Base-by-base conservation (phyloP, 768 basidiomycete genomes). In the Megacollybia marginata region DNA sequence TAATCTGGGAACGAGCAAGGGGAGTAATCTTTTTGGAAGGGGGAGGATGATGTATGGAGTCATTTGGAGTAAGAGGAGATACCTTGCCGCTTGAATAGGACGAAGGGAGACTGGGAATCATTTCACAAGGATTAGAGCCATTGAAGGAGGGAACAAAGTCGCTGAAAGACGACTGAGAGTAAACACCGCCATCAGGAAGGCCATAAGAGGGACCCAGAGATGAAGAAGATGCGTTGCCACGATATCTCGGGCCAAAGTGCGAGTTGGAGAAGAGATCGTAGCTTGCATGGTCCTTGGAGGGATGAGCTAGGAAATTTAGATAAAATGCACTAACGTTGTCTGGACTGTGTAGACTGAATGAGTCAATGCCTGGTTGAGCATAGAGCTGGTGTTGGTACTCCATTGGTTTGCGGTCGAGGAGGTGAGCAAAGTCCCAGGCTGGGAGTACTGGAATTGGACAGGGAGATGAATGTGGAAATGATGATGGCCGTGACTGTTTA, bases 31-130 rank as follows among this genome's bases (percentile, higher is more conserved):
- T 88, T 85, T 50, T 66, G 62, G 16, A 69, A 58, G 8, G 69
- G 63, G 18, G 80, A 7, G 76, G 64, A 53, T 76, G 77, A 56
- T 81, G 82, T 8, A 88, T 69, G 45, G 71, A 71, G 50, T 70
- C 66, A 52, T 80, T 76, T 38, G 79, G 69, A 63, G 88, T 86
- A 57, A 65, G 70, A 0, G 88, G 85, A 16, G 88, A 88, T 46
- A 82, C 83, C 65, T 87, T 88, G 54, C 85, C 85, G 52, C 79
- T 82, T 69, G 73, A 75, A 66, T 82, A 79, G 15, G 81, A 83
- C 3, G 82, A 82, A 19, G 81, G 70, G 18, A 83, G 68, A 54
- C 76, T 78, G 62, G 70, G 69, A 62, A 83, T 80, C 58, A 84
- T 74, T 62, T 84, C 83, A 65, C 85, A 88, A 11, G 80, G 72